These are phyloP conservation scores for Ophiostoma montium DNA, from an alignment of 2,329 filamentous ascomycete species.

Conservation along the genomic window DNA sequence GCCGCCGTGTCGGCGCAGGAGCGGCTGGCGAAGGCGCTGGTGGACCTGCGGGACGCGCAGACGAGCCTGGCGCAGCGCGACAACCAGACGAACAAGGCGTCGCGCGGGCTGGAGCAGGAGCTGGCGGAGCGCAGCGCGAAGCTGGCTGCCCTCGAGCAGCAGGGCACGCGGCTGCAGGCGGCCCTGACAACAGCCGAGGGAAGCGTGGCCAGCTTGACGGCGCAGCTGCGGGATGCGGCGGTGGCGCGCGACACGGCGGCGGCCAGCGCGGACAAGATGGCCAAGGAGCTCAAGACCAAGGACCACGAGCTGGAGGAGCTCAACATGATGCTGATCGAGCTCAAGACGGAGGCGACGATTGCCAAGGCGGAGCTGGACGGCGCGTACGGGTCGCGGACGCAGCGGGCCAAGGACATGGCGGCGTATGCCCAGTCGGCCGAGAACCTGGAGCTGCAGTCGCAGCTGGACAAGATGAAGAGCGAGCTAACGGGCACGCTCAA, in stretches of 20 bases:
- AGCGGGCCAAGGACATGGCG: conserved; percentile 44
- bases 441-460: conserved; percentile 29
- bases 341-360: conserved; percentile 48
- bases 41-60: conserved; percentile 28
- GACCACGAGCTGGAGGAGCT: conserved; percentile 36
- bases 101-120: conserved; percentile 13
- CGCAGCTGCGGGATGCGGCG: conserved; percentile 20
- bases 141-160: conserved; percentile 20
- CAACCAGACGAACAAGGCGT: conserved; percentile 6
- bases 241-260: conserved; percentile 19
- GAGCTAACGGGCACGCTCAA: conserved; percentile 36
- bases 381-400: conserved; percentile 43
- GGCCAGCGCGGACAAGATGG: conserved; percentile 21
- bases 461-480: conserved; percentile 35
- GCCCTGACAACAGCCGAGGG: conserved; percentile 25
- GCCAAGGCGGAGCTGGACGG: conserved; percentile 48
- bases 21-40: conserved; percentile 33
- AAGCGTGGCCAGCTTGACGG: conserved; percentile 23
- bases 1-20: conserved; percentile 27
- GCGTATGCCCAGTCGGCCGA: conserved; percentile 36
- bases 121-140: conserved; percentile 17
- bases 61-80: conserved; percentile 14
- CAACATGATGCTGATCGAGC: conserved; percentile 38
- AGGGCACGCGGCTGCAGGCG: conserved; percentile 22
- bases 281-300: conserved; percentile 32